These are phyloP conservation scores for Camellia sinensis DNA, from an alignment of 148 eudicot species.

Conservation along the genomic window DNA sequence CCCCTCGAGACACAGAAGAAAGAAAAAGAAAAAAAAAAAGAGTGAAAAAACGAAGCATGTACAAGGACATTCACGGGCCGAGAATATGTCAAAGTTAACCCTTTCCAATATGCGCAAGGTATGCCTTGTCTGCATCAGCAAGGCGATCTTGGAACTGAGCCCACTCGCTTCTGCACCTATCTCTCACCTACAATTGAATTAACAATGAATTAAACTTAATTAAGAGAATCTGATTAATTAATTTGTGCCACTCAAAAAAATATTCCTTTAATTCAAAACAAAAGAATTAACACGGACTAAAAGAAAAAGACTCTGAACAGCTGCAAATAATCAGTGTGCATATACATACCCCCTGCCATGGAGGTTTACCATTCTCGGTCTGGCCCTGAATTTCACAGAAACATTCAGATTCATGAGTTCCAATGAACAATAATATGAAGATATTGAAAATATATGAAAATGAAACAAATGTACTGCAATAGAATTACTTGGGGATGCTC, in stretches of 20 bases:
- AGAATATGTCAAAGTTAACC: slow-evolving; percentile 14
- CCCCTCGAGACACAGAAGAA: background rate
- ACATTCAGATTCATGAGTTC: slow-evolving; percentile 10
- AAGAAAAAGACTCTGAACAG: background rate
- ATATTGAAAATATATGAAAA: background rate
- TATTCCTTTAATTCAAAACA: background rate
- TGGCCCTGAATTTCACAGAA: slow-evolving; percentile 52
- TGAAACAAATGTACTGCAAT: background rate
- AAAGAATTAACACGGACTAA: background rate
- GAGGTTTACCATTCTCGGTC: slow-evolving; percentile 74
- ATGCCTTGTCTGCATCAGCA: slow-evolving; percentile 64
- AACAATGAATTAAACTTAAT: background rate
- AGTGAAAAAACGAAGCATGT: slow-evolving; percentile 15
- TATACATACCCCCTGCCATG: slow-evolving; percentile 85
- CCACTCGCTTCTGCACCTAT: slow-evolving; percentile 88
- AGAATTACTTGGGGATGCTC: background rate
- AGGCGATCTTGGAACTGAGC: slow-evolving; percentile 74
- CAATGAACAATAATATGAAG: background rate
- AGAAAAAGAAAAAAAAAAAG: background rate
- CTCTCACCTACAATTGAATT: slow-evolving; percentile 51
- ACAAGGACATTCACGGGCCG: slow-evolving; percentile 22
- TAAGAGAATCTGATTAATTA: background rate
- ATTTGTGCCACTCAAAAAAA: background rate
- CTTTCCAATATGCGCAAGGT: slow-evolving; percentile 44
- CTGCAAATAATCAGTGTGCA: background rate